These are phyloP conservation scores for Termitomyces sp. DNA, from an alignment of 768 basidiomycete species.

Conservation along the genomic window DNA sequence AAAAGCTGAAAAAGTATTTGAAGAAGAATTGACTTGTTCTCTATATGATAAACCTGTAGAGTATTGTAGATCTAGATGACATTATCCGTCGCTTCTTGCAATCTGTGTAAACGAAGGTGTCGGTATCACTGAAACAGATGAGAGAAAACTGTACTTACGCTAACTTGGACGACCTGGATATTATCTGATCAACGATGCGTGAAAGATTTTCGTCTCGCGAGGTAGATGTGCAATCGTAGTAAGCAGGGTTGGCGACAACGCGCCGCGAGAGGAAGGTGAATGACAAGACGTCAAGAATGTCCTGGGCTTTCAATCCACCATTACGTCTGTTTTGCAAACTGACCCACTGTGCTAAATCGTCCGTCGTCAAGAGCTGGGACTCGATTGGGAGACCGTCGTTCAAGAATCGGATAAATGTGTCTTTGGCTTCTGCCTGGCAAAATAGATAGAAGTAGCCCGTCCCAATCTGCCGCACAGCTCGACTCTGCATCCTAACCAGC, in stretches of 20 bases:
- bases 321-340: conserved; percentile 29
- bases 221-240: conserved; percentile 57
- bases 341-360: conserved; percentile 44
- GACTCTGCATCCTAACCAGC: conserved; percentile 87
- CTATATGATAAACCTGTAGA: conserved; percentile 4
- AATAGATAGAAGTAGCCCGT: conserved; percentile 76
- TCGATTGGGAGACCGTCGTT: conserved; percentile 88
- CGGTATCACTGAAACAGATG: neutral
- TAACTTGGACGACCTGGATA: conserved; percentile 16
- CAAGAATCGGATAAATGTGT: conserved; percentile 78
- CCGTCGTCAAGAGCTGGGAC: conserved; percentile 58
- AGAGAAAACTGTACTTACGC: neutral
- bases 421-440: conserved; percentile 82
- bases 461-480: conserved; percentile 61
- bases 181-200: conserved; percentile 56
- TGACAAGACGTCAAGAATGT: conserved; percentile 69
- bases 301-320: conserved; percentile 47
- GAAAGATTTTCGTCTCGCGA: conserved; percentile 56
- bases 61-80: conserved; percentile 2
- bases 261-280: conserved; percentile 78
- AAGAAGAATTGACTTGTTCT: conserved; percentile 7
- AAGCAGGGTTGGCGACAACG: conserved; percentile 73
- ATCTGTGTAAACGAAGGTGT: neutral
- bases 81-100: neutral
- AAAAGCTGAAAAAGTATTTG: conserved; percentile 64